Percentiles rank a stretch among this genome's conserved stretches.
Evolutionary conservation across 164 flowering plant species (phyloP).

Genomic region (Vitis vinifera): ASM3070453v1 NC_081821.1:12105001-12105500

Average conservation of each 20-base stretch:
- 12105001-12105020: slow-evolving; percentile 87
- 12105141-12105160: slow-evolving; percentile 46
- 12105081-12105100: slow-evolving; percentile 39
- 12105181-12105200: not conserved
- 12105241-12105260: not conserved
- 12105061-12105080: slow-evolving; percentile 87
- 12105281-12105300: slow-evolving; percentile 52
- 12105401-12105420: slow-evolving; percentile 50
- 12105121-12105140: slow-evolving; percentile 24
- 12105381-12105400: slow-evolving; percentile 29
- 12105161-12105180: not conserved
- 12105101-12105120: slow-evolving; percentile 46
- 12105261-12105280: not conserved
- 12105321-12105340: slow-evolving; percentile 51
- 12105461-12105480: slow-evolving; percentile 61
- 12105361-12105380: slow-evolving; percentile 19
- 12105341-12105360: slow-evolving; percentile 28
- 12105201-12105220: not conserved
- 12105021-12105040: slow-evolving; percentile 76
- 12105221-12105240: not conserved
- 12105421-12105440: slow-evolving; percentile 59
- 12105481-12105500: slow-evolving; percentile 63
- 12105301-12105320: slow-evolving; percentile 38
- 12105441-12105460: slow-evolving; percentile 59
- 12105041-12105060: slow-evolving; percentile 93